phyloP scores from a whole-genome alignment of 2,329 filamentous ascomycete genomes.

The Colletotrichum eremochloae region DNA sequence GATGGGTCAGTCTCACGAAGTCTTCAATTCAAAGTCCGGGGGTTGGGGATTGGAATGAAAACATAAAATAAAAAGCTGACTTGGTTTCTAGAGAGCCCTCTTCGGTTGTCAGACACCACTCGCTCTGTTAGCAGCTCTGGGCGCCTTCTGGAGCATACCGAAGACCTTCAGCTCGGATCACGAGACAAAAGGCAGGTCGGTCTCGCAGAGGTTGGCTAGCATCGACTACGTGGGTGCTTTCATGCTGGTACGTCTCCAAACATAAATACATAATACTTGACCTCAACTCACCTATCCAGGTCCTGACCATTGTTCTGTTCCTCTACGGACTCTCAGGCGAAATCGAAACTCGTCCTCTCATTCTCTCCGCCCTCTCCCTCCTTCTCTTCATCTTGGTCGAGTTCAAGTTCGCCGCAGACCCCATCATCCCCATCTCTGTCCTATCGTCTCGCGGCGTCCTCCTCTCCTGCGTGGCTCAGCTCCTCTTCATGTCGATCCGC shows the following conservation, averaged over 20 bases:
- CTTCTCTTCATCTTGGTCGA: slow-evolving; percentile 74
- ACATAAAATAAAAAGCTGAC: slow-evolving; percentile 25
- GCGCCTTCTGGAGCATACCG: slow-evolving; percentile 77
- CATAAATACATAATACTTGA: background rate
- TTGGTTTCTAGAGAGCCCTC: slow-evolving; percentile 69
- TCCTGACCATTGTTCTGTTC: slow-evolving; percentile 75
- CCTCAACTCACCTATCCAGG: slow-evolving; percentile 57
- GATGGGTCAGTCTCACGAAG: slow-evolving; percentile 69
- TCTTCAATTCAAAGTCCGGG: background rate
- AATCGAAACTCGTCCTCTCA: slow-evolving; percentile 71
- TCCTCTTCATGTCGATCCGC: slow-evolving; percentile 84
- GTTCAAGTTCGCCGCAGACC: slow-evolving; percentile 72
- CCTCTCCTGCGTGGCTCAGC: slow-evolving; percentile 79
- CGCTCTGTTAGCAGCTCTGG: slow-evolving; percentile 70
- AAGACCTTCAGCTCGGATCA: slow-evolving; percentile 48
- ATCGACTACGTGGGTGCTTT: slow-evolving; percentile 83
- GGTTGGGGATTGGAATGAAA: background rate
- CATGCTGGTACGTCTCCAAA: slow-evolving; percentile 63
- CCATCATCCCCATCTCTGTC: slow-evolving; percentile 80
- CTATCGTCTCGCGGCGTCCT: slow-evolving; percentile 78
- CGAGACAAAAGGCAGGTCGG: slow-evolving; percentile 56
- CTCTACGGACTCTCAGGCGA: slow-evolving; percentile 77
- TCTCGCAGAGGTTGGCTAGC: slow-evolving; percentile 68
- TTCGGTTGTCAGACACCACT: slow-evolving; percentile 81
- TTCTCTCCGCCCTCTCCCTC: slow-evolving; percentile 67